Evolutionary conservation across 371 early-diverging fungal genomes (phyloP).

Genomic region (Syncephalastrum monosporum): DNA sequence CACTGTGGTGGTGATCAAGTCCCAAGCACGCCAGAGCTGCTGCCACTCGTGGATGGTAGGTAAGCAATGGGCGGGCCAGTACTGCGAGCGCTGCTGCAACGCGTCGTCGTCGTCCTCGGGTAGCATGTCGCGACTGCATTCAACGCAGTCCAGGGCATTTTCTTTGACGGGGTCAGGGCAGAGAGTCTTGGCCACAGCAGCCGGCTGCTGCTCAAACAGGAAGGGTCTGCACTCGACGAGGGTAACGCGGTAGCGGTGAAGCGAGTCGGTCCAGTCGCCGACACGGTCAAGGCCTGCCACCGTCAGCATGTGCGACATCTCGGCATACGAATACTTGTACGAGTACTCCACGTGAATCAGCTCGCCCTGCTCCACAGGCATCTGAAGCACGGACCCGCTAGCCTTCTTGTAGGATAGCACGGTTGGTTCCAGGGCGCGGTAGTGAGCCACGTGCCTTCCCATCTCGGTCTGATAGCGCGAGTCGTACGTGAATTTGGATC

Average conservation of each 20-base stretch:
- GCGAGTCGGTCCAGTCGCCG: conserved; percentile 63
- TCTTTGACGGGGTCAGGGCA: conserved; percentile 6
- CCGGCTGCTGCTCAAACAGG: conserved; percentile 37
- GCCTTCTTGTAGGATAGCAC: conserved; percentile 40
- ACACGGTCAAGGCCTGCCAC: conserved; percentile 53
- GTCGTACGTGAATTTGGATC: conserved; percentile 65
- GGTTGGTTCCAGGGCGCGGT: conserved; percentile 55
- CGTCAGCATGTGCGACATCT: conserved; percentile 58
- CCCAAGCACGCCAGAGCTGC: conserved; percentile 83
- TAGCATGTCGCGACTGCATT: conserved; percentile 1
- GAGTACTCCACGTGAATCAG: conserved; percentile 88
- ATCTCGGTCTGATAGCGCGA: conserved; percentile 68
- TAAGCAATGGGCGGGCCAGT: conserved; percentile 7
- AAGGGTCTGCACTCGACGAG: conserved; percentile 73
- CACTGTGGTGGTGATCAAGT: conserved; percentile 64
- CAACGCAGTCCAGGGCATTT: conserved; percentile 7
- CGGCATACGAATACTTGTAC: conserved; percentile 75
- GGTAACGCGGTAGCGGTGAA: conserved; percentile 68
- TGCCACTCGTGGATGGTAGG: conserved; percentile 70
- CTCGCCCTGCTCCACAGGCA: conserved; percentile 65
- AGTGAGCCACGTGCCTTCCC: conserved; percentile 85
- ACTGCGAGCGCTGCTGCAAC: too few relatives aligned
- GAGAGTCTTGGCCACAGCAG: conserved; percentile 10
- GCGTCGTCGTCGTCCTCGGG: conserved; percentile 7
- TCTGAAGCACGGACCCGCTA: conserved; percentile 21